These are phyloP conservation scores for Luvunga scandens DNA, from an alignment of 345 rosid species.

Conservation along the genomic window DNA sequence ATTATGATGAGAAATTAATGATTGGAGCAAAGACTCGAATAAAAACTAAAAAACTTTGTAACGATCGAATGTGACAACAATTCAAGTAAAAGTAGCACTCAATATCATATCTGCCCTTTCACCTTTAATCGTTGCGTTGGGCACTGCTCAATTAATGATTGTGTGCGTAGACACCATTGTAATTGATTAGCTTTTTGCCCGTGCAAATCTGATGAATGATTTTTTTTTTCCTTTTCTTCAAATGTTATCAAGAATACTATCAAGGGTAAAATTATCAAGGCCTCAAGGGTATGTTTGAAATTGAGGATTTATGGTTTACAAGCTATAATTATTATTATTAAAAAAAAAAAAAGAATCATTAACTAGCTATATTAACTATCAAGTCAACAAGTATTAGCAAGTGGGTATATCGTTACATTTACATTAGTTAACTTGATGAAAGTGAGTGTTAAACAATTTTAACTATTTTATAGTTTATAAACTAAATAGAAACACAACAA, in stretches of 20 bases:
- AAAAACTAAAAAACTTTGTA: constrained; percentile 5
- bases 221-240: no score
- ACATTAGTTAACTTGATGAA: no score
- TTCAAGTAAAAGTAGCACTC: constrained; percentile 5
- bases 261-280: neutral
- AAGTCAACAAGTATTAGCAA: no score
- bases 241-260: neutral
- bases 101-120: neutral
- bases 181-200: neutral
- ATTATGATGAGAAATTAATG: neutral
- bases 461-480: no score
- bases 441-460: no score
- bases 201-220: neutral
- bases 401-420: no score
- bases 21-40: neutral
- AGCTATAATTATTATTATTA: no score
- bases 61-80: neutral
- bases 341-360: no score
- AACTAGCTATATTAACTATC: no score
- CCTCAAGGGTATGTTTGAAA: no score
- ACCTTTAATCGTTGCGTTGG: neutral
- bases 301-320: no score
- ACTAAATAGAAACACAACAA: no score
- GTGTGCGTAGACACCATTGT: neutral
- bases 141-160: neutral